Percentiles rank a stretch among this genome's conserved stretches.
phyloP scores from a whole-genome alignment of 768 basidiomycete genomes.

The Mycena rosella region DNA sequence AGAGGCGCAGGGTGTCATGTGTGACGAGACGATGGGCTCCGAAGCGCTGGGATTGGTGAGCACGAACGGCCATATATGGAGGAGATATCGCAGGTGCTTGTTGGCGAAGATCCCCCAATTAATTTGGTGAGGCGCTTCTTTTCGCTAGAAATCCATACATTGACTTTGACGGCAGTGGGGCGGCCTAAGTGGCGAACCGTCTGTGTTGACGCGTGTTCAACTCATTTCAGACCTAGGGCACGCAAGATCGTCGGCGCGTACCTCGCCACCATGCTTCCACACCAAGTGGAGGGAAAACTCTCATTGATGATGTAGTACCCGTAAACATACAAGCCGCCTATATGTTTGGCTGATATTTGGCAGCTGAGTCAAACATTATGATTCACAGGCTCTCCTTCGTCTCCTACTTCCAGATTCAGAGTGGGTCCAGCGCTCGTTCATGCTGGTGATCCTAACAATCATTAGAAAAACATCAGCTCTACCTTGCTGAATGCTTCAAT shows the following conservation, averaged over 20 bases:
- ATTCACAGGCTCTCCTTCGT: slow-evolving; percentile 29
- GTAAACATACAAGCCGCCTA: slow-evolving; percentile 14
- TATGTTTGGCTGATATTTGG: background rate
- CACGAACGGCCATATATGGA: slow-evolving; percentile 36
- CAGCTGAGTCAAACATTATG: slow-evolving; percentile 35
- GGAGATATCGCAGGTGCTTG: slow-evolving; percentile 31
- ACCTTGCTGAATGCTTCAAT: slow-evolving; percentile 30
- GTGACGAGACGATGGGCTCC: slow-evolving; percentile 26
- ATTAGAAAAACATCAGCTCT: slow-evolving; percentile 34
- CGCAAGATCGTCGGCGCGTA: slow-evolving; percentile 32
- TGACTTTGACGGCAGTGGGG: slow-evolving; percentile 17
- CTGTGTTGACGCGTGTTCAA: background rate
- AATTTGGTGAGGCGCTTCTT: slow-evolving; percentile 26
- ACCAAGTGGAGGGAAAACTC: slow-evolving; percentile 34
- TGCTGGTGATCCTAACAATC: background rate
- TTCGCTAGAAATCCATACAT: background rate
- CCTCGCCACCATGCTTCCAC: slow-evolving; percentile 35
- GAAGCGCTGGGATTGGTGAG: slow-evolving; percentile 34
- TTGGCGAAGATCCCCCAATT: slow-evolving; percentile 28
- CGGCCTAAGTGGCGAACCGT: slow-evolving; percentile 1
- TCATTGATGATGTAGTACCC: slow-evolving; percentile 32
- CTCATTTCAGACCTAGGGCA: slow-evolving; percentile 27
- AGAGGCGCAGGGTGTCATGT: slow-evolving; percentile 23
- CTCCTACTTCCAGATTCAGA: slow-evolving; percentile 33
- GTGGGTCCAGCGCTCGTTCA: background rate